phyloP scores from a whole-genome alignment of 2,329 filamentous ascomycete species.

The Leptosphaerulina australis region DNA sequence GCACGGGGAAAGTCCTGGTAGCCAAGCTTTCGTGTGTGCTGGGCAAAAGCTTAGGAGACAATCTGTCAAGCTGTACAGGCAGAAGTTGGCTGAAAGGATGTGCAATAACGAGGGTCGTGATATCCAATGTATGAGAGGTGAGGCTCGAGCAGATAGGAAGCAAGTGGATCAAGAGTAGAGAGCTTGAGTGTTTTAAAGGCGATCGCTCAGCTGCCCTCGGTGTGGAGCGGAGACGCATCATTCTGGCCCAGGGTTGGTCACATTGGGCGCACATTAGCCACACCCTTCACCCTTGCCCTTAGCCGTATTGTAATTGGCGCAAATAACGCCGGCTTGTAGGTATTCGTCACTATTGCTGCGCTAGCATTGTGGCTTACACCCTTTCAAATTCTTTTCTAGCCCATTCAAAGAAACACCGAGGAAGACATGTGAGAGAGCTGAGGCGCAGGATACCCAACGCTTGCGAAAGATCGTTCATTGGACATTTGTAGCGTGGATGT shows the following conservation, averaged over 20 bases:
- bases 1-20: background rate
- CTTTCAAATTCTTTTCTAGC: background rate
- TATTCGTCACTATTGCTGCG: slow-evolving; percentile 19
- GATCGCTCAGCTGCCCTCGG: slow-evolving; percentile 10
- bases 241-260: slow-evolving; percentile 9
- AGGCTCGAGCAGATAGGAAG: background rate
- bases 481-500: slow-evolving; percentile 10
- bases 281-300: slow-evolving; percentile 4
- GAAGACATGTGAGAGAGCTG: background rate
- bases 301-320: slow-evolving; percentile 15
- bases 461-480: background rate
- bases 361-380: slow-evolving; percentile 5
- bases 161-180: background rate
- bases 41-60: slow-evolving; percentile 15
- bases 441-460: slow-evolving; percentile 1
- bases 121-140: background rate
- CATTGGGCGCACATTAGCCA: slow-evolving; percentile 16
- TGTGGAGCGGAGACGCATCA: slow-evolving; percentile 11
- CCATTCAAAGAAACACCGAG: slow-evolving; percentile 5
- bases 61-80: background rate
- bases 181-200: slow-evolving; percentile 4
- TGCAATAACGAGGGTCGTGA: background rate
- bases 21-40: slow-evolving; percentile 10
- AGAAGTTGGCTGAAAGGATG: background rate
- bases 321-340: slow-evolving; percentile 3